Evolutionary conservation across 2,329 filamentous ascomycete genomes (phyloP), one percentile per base, ranked within the genome.

Genomic region (Colletotrichum sp.): DNA sequence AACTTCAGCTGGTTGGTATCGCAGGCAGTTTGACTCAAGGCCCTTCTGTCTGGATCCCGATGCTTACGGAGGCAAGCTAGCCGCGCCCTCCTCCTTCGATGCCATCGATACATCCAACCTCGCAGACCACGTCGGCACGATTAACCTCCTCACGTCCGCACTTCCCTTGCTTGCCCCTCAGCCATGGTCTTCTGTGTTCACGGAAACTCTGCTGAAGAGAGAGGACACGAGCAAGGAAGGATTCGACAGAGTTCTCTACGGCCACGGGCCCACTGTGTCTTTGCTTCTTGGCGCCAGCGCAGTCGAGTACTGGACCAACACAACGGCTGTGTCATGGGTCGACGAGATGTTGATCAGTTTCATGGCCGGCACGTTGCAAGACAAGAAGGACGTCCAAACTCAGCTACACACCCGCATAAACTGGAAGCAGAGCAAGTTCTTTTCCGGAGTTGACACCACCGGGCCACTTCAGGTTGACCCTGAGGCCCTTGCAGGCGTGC

Each of bases 91-190:
- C 6, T 60, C 71, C 5, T 93, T 93, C 78, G 87, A 92, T 79
- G 83, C 89, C 6, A 89, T 93, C 70, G 90, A 93, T 77, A 91
- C 90, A 0, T 87, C 86, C 3, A 87, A 88, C 63, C 79, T 88
- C 3, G 80, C 82, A 6, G 86, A 87, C 57, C 85, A 86, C 44
- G 81, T 88, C 13, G 85, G 83, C 2, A 78, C 83, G 4, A 77
- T 88, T 18, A 83, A 86, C 26, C 78, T 86, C 7, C 75, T 86
- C 26, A 78, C 90, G 81, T 70, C 90, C 1, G 81, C 87, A 0
- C 78, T 83, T 0, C 89, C 90, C 3, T 77, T 93, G 10, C 82
- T 93, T 12, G 86, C 84, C 7, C 67, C 82, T 9, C 77, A 80
- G 3, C 81, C 85, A 2, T 88, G 84, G 78, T 87, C 91, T 7